phyloP scores from a whole-genome alignment of 2,329 filamentous ascomycete species.

The Exophiala spinifera region DNA sequence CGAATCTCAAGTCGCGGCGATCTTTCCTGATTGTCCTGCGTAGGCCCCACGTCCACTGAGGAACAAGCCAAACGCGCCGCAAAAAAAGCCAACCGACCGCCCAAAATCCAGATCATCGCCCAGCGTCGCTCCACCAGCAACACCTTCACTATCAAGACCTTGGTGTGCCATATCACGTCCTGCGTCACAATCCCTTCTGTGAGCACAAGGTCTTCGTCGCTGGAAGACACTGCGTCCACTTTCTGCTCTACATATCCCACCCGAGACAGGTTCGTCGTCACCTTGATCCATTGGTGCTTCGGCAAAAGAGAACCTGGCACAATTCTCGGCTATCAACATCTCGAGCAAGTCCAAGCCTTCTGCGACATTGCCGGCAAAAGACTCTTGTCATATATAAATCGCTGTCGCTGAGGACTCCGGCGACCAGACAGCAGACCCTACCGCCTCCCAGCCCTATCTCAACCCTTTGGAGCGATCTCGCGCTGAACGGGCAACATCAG shows the following conservation, averaged over 20 bases:
- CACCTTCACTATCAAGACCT: slow-evolving; percentile 3
- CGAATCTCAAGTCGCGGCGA: slow-evolving; percentile 15
- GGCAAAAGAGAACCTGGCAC: too few species aligned
- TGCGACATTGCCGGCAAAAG: background rate
- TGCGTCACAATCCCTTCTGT: background rate
- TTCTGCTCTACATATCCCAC: too few species aligned
- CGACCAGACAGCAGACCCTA: too few species aligned
- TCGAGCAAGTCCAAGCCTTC: background rate
- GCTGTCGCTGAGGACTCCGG: background rate
- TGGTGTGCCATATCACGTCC: slow-evolving; percentile 4
- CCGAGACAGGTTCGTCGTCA: too few species aligned
- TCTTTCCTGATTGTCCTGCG: slow-evolving; percentile 14
- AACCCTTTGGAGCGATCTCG: slow-evolving; percentile 12
- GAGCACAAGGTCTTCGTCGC: too few species aligned
- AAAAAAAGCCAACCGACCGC: slow-evolving; percentile 8
- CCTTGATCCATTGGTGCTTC: too few species aligned
- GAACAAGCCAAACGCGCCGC: slow-evolving; percentile 5
- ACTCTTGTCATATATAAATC: background rate
- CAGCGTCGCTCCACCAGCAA: slow-evolving; percentile 9
- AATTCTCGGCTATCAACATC: background rate
- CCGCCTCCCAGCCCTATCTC: too few species aligned
- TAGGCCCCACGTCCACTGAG: slow-evolving; percentile 19
- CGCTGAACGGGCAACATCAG: slow-evolving; percentile 32
- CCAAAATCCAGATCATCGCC: slow-evolving; percentile 15
- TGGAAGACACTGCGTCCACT: too few species aligned